These are phyloP conservation scores for Catharanthus roseus DNA, from an alignment of 257 asterid species.

Conservation along the genomic window DNA sequence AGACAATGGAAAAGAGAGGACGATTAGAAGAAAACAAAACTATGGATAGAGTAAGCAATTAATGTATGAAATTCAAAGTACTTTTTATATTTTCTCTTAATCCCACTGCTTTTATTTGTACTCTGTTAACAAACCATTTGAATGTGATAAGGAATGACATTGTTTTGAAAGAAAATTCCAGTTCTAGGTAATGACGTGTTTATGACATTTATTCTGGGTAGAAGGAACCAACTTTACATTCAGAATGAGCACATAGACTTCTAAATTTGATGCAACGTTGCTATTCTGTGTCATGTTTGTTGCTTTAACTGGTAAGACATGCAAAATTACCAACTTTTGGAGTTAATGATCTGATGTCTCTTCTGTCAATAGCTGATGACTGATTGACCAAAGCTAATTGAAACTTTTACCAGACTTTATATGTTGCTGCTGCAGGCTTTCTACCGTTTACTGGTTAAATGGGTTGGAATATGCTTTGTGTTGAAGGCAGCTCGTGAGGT, in stretches of 20 bases:
- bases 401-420: constrained; percentile 4
- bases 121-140: not conserved
- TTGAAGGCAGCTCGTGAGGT: constrained; percentile 65
- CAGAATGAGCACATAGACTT: not conserved
- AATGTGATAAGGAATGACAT: not conserved
- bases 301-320: not conserved
- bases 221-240: not conserved
- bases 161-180: not conserved
- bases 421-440: constrained; percentile 42
- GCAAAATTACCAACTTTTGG: not conserved
- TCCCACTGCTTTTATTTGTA: too few relatives aligned
- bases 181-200: not conserved
- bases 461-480: constrained; percentile 56
- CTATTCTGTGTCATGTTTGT: not conserved
- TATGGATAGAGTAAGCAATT: too few relatives aligned
- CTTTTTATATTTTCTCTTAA: too few relatives aligned
- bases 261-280: too few relatives aligned
- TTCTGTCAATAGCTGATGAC: too few relatives aligned
- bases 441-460: constrained; percentile 46
- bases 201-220: not conserved
- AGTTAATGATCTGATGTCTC: too few relatives aligned
- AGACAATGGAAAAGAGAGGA: too few relatives aligned
- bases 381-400: not conserved
- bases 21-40: too few relatives aligned
- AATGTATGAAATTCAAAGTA: too few relatives aligned